phyloP scores from a whole-genome alignment of 805 yeast genomes.

The Clavispora fructus region DNA sequence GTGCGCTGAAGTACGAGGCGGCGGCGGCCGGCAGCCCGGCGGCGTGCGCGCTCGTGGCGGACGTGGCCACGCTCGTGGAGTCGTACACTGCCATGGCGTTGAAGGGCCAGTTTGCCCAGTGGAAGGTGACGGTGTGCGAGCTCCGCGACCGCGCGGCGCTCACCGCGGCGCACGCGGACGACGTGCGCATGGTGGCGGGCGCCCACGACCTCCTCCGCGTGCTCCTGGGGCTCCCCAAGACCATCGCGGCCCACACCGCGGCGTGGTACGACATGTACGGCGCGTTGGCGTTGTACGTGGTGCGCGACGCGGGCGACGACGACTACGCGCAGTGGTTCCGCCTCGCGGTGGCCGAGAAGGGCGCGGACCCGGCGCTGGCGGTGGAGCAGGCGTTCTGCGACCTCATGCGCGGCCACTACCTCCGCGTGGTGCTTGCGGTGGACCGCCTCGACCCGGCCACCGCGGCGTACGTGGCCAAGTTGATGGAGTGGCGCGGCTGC shows the following conservation, averaged over 20 bases:
- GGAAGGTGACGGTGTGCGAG: background rate
- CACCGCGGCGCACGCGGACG: background rate
- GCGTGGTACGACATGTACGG: conserved; percentile 67
- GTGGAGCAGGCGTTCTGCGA: conserved; percentile 43
- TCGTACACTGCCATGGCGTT: conserved; percentile 37
- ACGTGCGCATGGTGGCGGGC: background rate
- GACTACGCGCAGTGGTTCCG: conserved; percentile 31
- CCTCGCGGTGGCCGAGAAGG: conserved; percentile 27
- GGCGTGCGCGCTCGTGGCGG: conserved; percentile 34
- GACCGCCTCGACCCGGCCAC: conserved; percentile 59
- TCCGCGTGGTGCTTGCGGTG: conserved; percentile 53
- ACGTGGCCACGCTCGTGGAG: conserved; percentile 34
- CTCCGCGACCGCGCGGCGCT: background rate
- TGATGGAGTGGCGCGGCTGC: conserved; percentile 61
- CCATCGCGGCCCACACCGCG: conserved; percentile 47
- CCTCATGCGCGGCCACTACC: conserved; percentile 49
- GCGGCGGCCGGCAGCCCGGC: conserved; percentile 26
- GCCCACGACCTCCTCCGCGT: conserved; percentile 39
- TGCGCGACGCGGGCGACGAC: conserved; percentile 39
- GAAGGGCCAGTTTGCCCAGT: conserved; percentile 35
- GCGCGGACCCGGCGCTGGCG: conserved; percentile 5
- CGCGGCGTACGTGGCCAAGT: conserved; percentile 55
- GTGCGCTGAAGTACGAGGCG: conserved; percentile 38
- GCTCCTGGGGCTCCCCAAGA: conserved; percentile 43
- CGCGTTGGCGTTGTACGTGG: conserved; percentile 53